A percentile compares a stretch with the other conserved stretches of the same genome.
Evolutionary conservation across 1,139 yeast genomes (phyloP).

Genomic region (Insectozyma bohioensis): DNA sequence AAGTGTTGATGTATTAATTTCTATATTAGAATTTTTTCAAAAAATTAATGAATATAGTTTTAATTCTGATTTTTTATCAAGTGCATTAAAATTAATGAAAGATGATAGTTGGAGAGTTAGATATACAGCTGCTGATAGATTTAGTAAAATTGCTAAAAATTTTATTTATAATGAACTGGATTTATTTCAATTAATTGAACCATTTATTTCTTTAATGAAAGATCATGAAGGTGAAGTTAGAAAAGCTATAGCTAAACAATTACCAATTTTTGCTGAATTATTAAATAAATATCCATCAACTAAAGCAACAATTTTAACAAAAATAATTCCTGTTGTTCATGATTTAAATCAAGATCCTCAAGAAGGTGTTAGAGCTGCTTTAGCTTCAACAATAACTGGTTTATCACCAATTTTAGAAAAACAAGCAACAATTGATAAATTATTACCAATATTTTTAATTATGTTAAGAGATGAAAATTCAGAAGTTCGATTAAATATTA

Average conservation of each 20-base stretch:
- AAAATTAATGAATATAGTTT: slow-evolving; percentile 56
- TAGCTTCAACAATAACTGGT: slow-evolving; percentile 85
- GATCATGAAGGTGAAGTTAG: slow-evolving; percentile 97
- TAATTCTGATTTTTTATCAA: slow-evolving; percentile 58
- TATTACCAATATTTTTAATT: slow-evolving; percentile 84
- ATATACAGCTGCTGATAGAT: slow-evolving; percentile 94
- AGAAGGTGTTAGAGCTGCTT: slow-evolving; percentile 89
- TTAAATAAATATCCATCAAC: slow-evolving; percentile 44
- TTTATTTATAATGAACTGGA: slow-evolving; percentile 57
- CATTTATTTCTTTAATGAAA: slow-evolving; percentile 74
- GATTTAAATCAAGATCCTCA: slow-evolving; percentile 87
- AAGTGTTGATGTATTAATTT: slow-evolving; percentile 80
- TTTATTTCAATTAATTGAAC: slow-evolving; percentile 58
- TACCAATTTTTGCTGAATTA: slow-evolving; percentile 73
- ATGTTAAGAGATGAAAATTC: slow-evolving; percentile 98
- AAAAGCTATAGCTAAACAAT: slow-evolving; percentile 89
- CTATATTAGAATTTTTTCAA: slow-evolving; percentile 66
- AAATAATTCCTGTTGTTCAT: slow-evolving; percentile 81
- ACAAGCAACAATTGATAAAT: slow-evolving; percentile 76
- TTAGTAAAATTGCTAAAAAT: slow-evolving; percentile 68
- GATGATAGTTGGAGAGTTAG: slow-evolving; percentile 99
- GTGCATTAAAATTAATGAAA: slow-evolving; percentile 61
- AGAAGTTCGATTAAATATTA: slow-evolving; percentile 92
- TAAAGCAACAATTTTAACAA: slow-evolving; percentile 57
- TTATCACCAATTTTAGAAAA: slow-evolving; percentile 85